A percentile compares a stretch with the other conserved stretches of the same genome.
Evolutionary conservation across 805 yeast species (phyloP).

Genomic region (Ogataea parapolymorpha): DNA sequence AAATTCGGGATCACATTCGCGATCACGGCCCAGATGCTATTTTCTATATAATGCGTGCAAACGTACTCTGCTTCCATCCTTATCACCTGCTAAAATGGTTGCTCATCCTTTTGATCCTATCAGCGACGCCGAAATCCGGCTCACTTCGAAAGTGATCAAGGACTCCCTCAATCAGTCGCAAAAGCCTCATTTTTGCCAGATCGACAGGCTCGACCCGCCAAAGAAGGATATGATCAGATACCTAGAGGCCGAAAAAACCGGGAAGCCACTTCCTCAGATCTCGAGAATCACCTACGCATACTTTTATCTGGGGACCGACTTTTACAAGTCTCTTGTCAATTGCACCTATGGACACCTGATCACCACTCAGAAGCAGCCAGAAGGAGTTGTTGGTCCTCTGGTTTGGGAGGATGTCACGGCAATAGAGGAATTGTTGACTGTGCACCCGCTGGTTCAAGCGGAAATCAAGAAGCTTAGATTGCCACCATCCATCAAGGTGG

Average conservation of each 20-base stretch:
- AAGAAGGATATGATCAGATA: constrained; percentile 66
- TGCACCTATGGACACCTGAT: constrained; percentile 60
- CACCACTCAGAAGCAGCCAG: constrained; percentile 52
- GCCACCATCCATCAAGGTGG: constrained; percentile 51
- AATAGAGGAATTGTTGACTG: constrained; percentile 48
- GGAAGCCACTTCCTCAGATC: constrained; percentile 49
- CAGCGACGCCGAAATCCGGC: constrained; percentile 53
- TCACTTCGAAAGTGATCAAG: constrained; percentile 58
- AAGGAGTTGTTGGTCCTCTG: constrained; percentile 68
- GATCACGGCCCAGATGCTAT: background rate
- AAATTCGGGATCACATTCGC: background rate
- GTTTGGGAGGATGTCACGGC: constrained; percentile 60
- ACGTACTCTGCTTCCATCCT: background rate
- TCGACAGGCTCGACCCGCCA: constrained; percentile 76
- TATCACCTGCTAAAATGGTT: constrained; percentile 1
- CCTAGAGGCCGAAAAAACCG: constrained; percentile 63
- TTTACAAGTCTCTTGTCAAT: constrained; percentile 72
- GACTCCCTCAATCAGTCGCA: constrained; percentile 49
- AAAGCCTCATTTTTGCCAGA: constrained; percentile 59
- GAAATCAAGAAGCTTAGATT: constrained; percentile 65
- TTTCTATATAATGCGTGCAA: background rate
- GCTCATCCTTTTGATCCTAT: constrained; percentile 36
- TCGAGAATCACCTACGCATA: constrained; percentile 67
- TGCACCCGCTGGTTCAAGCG: constrained; percentile 59
- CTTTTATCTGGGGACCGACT: constrained; percentile 52